Percentiles rank a stretch among this genome's conserved stretches.
Conservation (phyloP, 2,329 filamentous ascomycete species). For the Hirsutella minnesotensis region DNA sequence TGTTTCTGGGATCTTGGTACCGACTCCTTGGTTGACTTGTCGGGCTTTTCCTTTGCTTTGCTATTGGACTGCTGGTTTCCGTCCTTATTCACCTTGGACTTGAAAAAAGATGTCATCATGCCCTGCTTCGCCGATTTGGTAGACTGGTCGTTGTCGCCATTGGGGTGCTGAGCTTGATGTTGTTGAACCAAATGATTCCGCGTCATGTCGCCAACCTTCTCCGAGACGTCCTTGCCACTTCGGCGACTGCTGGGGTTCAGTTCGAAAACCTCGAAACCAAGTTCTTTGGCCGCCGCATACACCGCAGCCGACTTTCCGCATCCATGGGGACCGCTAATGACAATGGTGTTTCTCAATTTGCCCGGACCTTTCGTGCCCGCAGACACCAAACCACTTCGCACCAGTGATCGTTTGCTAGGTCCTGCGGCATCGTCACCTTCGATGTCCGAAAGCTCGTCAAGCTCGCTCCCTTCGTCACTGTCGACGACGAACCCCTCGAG, state of each 20-base stretch:
- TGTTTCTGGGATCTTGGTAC: conserved; percentile 61
- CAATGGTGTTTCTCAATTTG: conserved; percentile 60
- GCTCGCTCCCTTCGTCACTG: conserved; percentile 57
- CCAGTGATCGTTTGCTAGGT: conserved; percentile 38
- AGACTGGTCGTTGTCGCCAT: conserved; percentile 26
- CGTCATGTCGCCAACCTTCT: conserved; percentile 93
- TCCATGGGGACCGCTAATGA: conserved; percentile 80
- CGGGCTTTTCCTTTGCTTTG: conserved; percentile 14
- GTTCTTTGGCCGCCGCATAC: conserved; percentile 81
- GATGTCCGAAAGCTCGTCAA: conserved; percentile 56
- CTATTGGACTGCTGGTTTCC: conserved; percentile 15
- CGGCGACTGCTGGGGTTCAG: conserved; percentile 76
- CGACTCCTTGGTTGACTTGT: conserved; percentile 17
- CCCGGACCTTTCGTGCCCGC: conserved; percentile 28
- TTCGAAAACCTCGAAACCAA: conserved; percentile 90
- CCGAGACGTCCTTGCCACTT: conserved; percentile 80
- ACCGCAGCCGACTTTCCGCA: conserved; percentile 90
- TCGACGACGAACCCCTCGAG: conserved; percentile 71
- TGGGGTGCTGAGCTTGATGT: conserved; percentile 22
- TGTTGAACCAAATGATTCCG: conserved; percentile 76
- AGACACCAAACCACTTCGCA: conserved; percentile 29
- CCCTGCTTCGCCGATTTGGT: conserved; percentile 60
- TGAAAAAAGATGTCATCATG: conserved; percentile 75
- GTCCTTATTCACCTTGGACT: conserved; percentile 28
- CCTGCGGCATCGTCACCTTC: conserved; percentile 43